These are phyloP conservation scores for Volvariella surrecta DNA, from an alignment of 1,284 basidiomycete species.

Conservation along the genomic window DNA sequence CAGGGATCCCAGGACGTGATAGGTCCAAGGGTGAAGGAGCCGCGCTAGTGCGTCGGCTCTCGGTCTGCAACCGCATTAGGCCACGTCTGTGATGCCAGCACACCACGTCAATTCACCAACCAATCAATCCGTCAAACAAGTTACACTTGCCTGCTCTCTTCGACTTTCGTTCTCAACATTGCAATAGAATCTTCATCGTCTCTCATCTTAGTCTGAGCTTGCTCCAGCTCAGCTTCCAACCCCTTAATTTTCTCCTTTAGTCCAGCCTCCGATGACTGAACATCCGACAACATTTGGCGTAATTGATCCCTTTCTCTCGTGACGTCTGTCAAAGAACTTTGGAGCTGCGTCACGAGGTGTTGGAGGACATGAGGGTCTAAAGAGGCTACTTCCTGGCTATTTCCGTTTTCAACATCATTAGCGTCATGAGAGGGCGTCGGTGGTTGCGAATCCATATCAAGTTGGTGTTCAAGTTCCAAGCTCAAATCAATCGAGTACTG, in stretches of 20 bases:
- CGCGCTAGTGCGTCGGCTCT: slow-evolving; percentile 59
- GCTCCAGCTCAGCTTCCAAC: slow-evolving; percentile 53
- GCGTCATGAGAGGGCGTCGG: slow-evolving; percentile 26
- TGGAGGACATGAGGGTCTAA: slow-evolving; percentile 68
- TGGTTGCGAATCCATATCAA: slow-evolving; percentile 52
- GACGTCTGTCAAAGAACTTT: slow-evolving; percentile 48
- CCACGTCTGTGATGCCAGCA: slow-evolving; percentile 47
- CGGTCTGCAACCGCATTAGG: slow-evolving; percentile 85
- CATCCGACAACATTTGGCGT: slow-evolving; percentile 36
- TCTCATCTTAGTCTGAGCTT: slow-evolving; percentile 50
- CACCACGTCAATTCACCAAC: slow-evolving; percentile 1
- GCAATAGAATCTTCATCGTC: slow-evolving; percentile 79
- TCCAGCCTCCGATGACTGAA: slow-evolving; percentile 45
- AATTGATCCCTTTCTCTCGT: slow-evolving; percentile 64
- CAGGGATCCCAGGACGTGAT: slow-evolving; percentile 33
- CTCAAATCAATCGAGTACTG: slow-evolving; percentile 69
- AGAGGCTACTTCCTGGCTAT: slow-evolving; percentile 31
- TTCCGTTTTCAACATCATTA: slow-evolving; percentile 14
- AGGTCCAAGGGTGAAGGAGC: slow-evolving; percentile 42
- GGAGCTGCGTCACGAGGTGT: slow-evolving; percentile 64
- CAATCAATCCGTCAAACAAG: not conserved
- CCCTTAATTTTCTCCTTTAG: slow-evolving; percentile 52
- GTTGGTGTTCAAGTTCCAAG: slow-evolving; percentile 68
- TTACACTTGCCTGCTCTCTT: slow-evolving; percentile 68
- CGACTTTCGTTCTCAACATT: slow-evolving; percentile 79